Evolutionary conservation across 2,329 filamentous ascomycete genomes (phyloP).

Genomic region (Scedosporium dehoogii): DNA sequence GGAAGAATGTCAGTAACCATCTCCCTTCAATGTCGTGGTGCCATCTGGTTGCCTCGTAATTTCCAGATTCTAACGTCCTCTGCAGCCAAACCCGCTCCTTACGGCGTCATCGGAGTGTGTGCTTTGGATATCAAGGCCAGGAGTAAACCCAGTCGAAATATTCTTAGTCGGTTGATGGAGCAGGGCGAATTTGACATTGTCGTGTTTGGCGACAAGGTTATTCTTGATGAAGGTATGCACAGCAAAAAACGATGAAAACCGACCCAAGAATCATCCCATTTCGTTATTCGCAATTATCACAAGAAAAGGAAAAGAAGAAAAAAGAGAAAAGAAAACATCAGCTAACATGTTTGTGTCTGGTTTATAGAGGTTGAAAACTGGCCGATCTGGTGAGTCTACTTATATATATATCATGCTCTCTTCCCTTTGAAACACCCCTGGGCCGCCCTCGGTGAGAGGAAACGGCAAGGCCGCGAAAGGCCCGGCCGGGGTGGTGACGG

Average conservation of each 20-base stretch:
- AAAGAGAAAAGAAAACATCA: neutral
- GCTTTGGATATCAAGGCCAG: constrained; percentile 91
- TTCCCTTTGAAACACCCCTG: neutral
- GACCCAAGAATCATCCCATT: neutral
- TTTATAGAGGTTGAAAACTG: constrained; percentile 74
- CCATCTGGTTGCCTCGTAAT: neutral
- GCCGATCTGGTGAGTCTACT: constrained; percentile 62
- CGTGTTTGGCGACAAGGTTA: constrained; percentile 98
- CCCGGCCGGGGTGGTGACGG: neutral
- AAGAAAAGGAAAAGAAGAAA: neutral
- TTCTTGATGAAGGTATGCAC: constrained; percentile 70
- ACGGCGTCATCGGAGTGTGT: constrained; percentile 78
- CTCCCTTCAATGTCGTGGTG: neutral
- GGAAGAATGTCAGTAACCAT: constrained; percentile 35
- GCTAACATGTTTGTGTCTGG: neutral
- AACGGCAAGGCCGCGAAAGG: constrained; percentile 20
- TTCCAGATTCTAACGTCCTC: constrained; percentile 3
- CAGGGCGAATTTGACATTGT: constrained; percentile 93
- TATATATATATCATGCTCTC: neutral
- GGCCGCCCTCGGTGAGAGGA: constrained; percentile 21
- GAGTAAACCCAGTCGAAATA: constrained; percentile 94
- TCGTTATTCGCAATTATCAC: neutral
- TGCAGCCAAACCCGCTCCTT: constrained; percentile 45
- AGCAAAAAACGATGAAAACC: neutral
- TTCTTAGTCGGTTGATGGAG: constrained; percentile 81